Base-by-base conservation (phyloP, 169 alveolate genomes). In the Theileria equi region DNA sequence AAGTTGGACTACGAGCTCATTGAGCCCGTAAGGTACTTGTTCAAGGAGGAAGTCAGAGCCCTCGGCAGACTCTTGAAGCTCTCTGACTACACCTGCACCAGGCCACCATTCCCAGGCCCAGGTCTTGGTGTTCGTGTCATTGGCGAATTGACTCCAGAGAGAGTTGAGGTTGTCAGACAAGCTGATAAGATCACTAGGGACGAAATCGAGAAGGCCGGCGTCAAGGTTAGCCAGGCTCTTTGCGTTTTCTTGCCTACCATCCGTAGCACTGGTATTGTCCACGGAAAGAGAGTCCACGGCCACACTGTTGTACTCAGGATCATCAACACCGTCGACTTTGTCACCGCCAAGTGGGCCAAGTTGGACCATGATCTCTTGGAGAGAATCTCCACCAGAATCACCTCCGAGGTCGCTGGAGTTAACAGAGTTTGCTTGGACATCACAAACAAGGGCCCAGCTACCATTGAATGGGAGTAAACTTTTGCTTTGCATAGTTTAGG, bases 51-150 rank as follows among this genome's bases (percentile, higher is more conserved):
- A 52, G 92, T 85, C 26, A 69, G 84, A 55, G 76, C 45, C 41
- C 69, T 85, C 36, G 84, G 90, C 10, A 55, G 64, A 31, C 81
- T 64, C 23, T 73, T 85, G 40, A 78, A 78, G 21, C 71, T 85
- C 25, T 79, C 88, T 6, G 76, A 80, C 19, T 81, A 53, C 7
- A 76, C 80, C 19, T 77, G 72, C 45, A 80, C 73, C 23, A 74
- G 92, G 62, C 89, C 80, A 41, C 92, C 92, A 7, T 85, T 85
- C 76, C 92, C 92, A 8, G 92, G 92, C 6, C 92, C 92, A 11
- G 89, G 89, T 21, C 85, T 85, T 31, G 92, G 88, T 21, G 80
- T 73, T 4, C 61, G 92, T 8, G 82, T 85, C 17, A 52, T 85
- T 7, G 92, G 89, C 48, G 87, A 66, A 32, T 59, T 85, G 13